Evolutionary conservation across 2,329 filamentous ascomycete genomes (phyloP).

Genomic region (Phoma herbarum): DNA sequence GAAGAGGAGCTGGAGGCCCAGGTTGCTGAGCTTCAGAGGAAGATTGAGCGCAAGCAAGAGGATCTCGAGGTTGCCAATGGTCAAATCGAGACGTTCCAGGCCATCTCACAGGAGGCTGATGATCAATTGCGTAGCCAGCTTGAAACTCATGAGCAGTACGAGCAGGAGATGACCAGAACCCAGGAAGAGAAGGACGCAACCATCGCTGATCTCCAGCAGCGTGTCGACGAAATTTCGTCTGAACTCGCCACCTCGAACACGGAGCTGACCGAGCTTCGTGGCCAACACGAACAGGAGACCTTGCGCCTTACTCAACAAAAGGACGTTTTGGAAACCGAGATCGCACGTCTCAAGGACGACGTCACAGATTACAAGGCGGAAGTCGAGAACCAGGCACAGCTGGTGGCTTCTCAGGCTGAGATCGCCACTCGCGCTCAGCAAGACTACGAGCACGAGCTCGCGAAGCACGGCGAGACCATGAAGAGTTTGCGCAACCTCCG

Average conservation of each 20-base stretch:
- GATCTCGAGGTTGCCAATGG: constrained; percentile 83
- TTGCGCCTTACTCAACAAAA: constrained; percentile 83
- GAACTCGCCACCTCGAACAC: constrained; percentile 84
- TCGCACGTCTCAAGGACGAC: constrained; percentile 82
- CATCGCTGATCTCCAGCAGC: constrained; percentile 82
- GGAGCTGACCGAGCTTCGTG: constrained; percentile 81
- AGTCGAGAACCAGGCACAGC: constrained; percentile 85
- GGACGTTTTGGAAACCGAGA: constrained; percentile 77
- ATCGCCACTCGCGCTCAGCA: constrained; percentile 94
- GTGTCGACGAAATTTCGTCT: constrained; percentile 81
- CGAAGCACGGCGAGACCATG: constrained; percentile 96
- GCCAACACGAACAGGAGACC: constrained; percentile 79
- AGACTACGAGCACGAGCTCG: constrained; percentile 91
- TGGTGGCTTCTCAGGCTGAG: constrained; percentile 90
- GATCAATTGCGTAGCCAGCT: constrained; percentile 84
- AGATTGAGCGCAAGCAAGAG: constrained; percentile 80
- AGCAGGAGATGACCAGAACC: constrained; percentile 81
- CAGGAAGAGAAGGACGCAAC: constrained; percentile 80
- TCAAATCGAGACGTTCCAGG: constrained; percentile 87
- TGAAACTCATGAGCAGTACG: constrained; percentile 73
- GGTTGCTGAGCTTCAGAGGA: constrained; percentile 84
- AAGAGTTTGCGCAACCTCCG: constrained; percentile 82
- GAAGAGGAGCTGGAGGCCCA: constrained; percentile 86
- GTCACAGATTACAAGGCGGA: constrained; percentile 81
- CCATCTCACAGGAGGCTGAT: constrained; percentile 85